phyloP scores from a whole-genome alignment of 495 filamentous ascomycete species.

The Penicillium verhagenii region DNA sequence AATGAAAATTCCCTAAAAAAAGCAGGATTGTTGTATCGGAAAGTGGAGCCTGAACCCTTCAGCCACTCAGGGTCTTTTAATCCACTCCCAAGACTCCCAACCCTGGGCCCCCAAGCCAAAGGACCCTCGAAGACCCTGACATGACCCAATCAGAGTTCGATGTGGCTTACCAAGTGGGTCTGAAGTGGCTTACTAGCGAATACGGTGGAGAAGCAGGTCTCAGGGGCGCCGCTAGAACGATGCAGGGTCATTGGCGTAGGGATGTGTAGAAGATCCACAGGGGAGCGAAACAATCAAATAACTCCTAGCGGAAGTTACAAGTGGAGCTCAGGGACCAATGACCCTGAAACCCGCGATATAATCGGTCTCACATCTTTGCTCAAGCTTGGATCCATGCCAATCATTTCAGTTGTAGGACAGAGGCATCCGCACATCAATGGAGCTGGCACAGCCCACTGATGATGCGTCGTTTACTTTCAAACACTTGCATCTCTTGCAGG shows the following conservation, averaged over 20 bases:
- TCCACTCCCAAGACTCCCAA: no score
- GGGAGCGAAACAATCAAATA: slow-evolving; percentile 2
- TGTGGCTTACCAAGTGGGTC: background rate
- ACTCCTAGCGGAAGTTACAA: background rate
- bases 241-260: background rate
- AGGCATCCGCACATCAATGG: slow-evolving; percentile 1
- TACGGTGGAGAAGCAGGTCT: slow-evolving; percentile 9
- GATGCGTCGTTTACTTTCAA: slow-evolving; percentile 13
- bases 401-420: background rate
- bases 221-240: slow-evolving; percentile 1
- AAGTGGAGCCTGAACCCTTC: background rate
- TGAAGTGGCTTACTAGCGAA: slow-evolving; percentile 5
- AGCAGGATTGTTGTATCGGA: background rate
- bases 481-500: background rate
- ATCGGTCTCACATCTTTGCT: slow-evolving; percentile 1
- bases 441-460: slow-evolving; percentile 24
- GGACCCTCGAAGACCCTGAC: background rate
- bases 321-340: background rate
- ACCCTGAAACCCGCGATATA: slow-evolving; percentile 1
- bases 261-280: background rate
- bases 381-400: slow-evolving; percentile 1
- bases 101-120: background rate
- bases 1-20: background rate
- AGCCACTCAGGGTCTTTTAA: background rate
- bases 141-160: background rate